Evolutionary conservation across 257 asterid genomes (phyloP), one percentile per base, ranked within the genome.

Genomic region (Jacaranda copaia): DNA sequence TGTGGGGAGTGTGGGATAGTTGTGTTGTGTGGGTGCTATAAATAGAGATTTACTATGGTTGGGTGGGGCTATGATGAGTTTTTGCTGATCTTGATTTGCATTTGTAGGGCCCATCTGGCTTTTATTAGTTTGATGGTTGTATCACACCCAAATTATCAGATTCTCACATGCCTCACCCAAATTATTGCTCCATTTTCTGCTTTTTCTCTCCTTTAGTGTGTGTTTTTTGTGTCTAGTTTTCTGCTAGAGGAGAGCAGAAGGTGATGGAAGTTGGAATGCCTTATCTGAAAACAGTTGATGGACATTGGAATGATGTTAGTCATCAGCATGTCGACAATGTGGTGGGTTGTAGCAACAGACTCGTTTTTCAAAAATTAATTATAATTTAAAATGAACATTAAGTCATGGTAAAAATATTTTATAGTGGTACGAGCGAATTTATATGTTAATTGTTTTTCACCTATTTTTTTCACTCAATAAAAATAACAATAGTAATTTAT

Each of bases 11-110:
- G 35, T 11, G 9, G 38, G 45, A 38, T 12, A 2, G 18, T 18
- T 62, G 25, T 72, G 18, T 18, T 62, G 25, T 72, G 84, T 67
- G 83, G 83, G 81, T 82, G 82, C 81, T 79, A 79, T 84, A 84
- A 84, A 84, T 81, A 81, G 84, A 69, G 70, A 39, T 39, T 35
- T 67, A 48, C 75, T 1, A 75, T 49, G 72, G 75, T 77, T 72
- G 73, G 74, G 80, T 78, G 66, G 72, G 80, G 18, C 61, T 48
- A 35, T 64, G 45, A 80, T 59, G 14, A 6, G 38, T 0, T 39
- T 64, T 74, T 51, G 61, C 19, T n/a, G 59, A 25, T 25, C 42
- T 45, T 57, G 48, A 48, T 69, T 76, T 10, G 9, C 9, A 36
- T 60, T 59, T 70, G 7, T 59, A 48, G 80, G 85, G 11, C 82